A percentile compares a stretch with the other conserved stretches of the same genome.
These are phyloP conservation scores for Mimosa bimucronata DNA, from an alignment of 306 rosid species.

Conservation along the genomic window DNA sequence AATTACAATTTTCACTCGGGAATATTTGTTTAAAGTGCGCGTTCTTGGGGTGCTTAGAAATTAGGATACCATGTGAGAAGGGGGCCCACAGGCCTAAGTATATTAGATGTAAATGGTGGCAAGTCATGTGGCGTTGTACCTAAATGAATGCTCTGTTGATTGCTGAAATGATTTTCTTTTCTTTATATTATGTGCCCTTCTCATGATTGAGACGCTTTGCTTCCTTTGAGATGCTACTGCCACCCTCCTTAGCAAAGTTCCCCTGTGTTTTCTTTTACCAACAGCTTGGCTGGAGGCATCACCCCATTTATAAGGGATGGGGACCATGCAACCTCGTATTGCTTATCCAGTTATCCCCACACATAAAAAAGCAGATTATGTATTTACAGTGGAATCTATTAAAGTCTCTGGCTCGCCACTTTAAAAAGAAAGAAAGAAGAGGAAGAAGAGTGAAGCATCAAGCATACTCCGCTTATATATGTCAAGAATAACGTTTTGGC, in stretches of 20 bases:
- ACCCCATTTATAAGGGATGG: slow-evolving; percentile 2
- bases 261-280: background rate
- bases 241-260: slow-evolving; percentile 8
- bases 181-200: slow-evolving; percentile 16
- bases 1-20: background rate
- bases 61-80: slow-evolving; percentile 52
- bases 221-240: slow-evolving; percentile 33
- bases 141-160: slow-evolving; percentile 43
- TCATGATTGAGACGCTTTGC: slow-evolving; percentile 42
- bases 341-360: background rate
- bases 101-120: slow-evolving; percentile 49
- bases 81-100: slow-evolving; percentile 54
- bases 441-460: background rate
- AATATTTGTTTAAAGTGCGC: background rate
- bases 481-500: background rate
- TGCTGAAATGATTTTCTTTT: slow-evolving; percentile 39
- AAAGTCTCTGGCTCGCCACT: background rate
- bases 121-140: slow-evolving; percentile 62
- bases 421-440: background rate
- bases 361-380: slow-evolving; percentile 3
- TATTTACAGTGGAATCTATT: background rate
- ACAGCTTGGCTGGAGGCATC: slow-evolving; percentile 13
- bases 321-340: slow-evolving; percentile 26
- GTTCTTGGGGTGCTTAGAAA: background rate
- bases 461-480: background rate